These are phyloP conservation scores for Pseudognaphalium luteoalbum DNA, from an alignment of 129 eudicot genomes.

Conservation along the genomic window DNA sequence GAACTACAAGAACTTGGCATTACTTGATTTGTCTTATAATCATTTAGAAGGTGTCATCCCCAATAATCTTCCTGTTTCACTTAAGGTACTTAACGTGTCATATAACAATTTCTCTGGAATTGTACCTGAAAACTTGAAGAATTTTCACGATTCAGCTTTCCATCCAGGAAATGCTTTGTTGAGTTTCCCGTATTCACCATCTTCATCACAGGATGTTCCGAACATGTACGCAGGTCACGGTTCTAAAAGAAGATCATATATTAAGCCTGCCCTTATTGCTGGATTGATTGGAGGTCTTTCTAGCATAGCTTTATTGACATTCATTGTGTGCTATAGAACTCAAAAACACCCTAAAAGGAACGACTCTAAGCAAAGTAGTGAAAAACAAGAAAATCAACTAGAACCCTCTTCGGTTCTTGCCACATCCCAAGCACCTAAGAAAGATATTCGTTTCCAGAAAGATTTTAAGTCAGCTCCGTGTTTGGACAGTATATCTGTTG, in stretches of 20 bases:
- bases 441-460: constrained; percentile 19
- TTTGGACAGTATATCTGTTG: constrained; percentile 33
- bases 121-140: constrained; percentile 63
- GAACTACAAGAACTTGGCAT: constrained; percentile 39
- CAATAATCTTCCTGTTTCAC: constrained; percentile 53
- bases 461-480: constrained; percentile 27
- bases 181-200: constrained; percentile 41
- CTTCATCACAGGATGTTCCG: constrained; percentile 38
- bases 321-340: constrained; percentile 49
- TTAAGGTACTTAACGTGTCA: constrained; percentile 57
- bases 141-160: constrained; percentile 69
- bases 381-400: constrained; percentile 37
- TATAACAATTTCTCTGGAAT: constrained; percentile 73
- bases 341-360: constrained; percentile 25
- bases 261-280: constrained; percentile 57
- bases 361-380: constrained; percentile 24
- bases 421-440: constrained; percentile 27
- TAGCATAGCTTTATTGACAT: constrained; percentile 40
- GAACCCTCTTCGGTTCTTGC: constrained; percentile 35
- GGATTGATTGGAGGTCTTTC: constrained; percentile 50
- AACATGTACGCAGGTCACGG: constrained; percentile 32
- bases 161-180: constrained; percentile 76
- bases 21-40: constrained; percentile 65
- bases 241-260: constrained; percentile 34
- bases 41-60: constrained; percentile 68